phyloP scores from a whole-genome alignment of 2,329 filamentous ascomycete species.

The Aureobasidium namibiae region DNA sequence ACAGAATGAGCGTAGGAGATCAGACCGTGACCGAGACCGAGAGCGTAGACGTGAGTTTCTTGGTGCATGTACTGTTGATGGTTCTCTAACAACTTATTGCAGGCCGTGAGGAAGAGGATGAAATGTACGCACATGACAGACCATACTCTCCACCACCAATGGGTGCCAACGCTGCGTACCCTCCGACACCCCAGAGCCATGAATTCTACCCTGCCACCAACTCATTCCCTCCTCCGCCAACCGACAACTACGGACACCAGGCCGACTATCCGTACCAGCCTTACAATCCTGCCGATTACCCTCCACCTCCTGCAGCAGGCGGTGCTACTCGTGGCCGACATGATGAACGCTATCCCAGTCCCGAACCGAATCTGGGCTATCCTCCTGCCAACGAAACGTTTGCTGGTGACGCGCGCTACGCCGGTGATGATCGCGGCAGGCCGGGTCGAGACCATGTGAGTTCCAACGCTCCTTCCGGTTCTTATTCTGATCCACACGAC shows the following conservation, averaged over 20 bases:
- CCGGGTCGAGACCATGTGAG: conserved; percentile 43
- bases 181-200: conserved; percentile 20
- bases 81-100: background rate
- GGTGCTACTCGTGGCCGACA: conserved; percentile 19
- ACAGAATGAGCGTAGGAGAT: conserved; percentile 48
- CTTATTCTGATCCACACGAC: conserved; percentile 27
- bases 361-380: conserved; percentile 22
- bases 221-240: conserved; percentile 40
- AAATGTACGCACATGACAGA: conserved; percentile 21
- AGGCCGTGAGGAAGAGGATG: conserved; percentile 21
- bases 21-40: conserved; percentile 26
- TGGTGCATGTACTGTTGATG: background rate
- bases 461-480: conserved; percentile 30
- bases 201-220: conserved; percentile 38
- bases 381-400: conserved; percentile 25
- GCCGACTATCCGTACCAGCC: conserved; percentile 25
- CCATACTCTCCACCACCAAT: conserved; percentile 28
- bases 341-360: conserved; percentile 22
- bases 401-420: conserved; percentile 24
- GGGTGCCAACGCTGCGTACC: conserved; percentile 24
- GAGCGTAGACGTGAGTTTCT: conserved; percentile 39
- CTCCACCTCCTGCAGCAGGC: conserved; percentile 24
- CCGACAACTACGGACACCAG: conserved; percentile 23
- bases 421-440: conserved; percentile 22
- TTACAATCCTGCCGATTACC: conserved; percentile 40